Conservation (phyloP, 371 early-diverging fungal species). For the Cokeromyces recurvatus region DNA sequence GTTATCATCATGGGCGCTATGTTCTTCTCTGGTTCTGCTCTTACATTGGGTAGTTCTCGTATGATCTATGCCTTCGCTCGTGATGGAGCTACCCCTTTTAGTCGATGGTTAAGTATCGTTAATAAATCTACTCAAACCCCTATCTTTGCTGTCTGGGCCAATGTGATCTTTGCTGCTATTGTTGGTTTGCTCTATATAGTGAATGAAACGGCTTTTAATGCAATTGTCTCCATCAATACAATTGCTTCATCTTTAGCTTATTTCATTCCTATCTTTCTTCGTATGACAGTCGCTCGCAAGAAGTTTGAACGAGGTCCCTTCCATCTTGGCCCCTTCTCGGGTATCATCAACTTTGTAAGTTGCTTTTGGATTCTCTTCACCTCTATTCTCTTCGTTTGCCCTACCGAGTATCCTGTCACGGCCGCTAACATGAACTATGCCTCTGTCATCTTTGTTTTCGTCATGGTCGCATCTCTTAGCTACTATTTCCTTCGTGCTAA, state of each 20-base stretch:
- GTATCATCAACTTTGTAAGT: constrained; percentile 40
- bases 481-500: constrained; percentile 49
- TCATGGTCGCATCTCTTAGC: constrained; percentile 20
- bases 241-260: constrained; percentile 72
- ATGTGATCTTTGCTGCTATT: constrained; percentile 29
- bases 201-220: constrained; percentile 51
- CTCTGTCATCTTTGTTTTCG: constrained; percentile 31
- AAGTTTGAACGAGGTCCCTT: constrained; percentile 53
- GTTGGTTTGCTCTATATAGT: constrained; percentile 49
- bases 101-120: constrained; percentile 39
- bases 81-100: constrained; percentile 64
- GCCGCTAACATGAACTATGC: constrained; percentile 48
- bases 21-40: constrained; percentile 55
- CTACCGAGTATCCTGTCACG: constrained; percentile 54
- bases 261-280: constrained; percentile 62
- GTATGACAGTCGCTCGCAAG: constrained; percentile 49
- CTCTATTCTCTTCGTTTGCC: constrained; percentile 57
- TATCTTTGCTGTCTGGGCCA: constrained; percentile 34
- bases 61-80: constrained; percentile 73
- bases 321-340: constrained; percentile 50
- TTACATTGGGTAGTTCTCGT: constrained; percentile 55
- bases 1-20: constrained; percentile 52
- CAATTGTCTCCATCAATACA: constrained; percentile 69
- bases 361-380: constrained; percentile 57
- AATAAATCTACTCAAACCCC: constrained; percentile 26